A percentile compares a stretch with the other conserved stretches of the same genome.
These are phyloP conservation scores for Hysterium pulicare DNA, from an alignment of 2,329 filamentous ascomycete genomes.

Conservation along the genomic window DNA sequence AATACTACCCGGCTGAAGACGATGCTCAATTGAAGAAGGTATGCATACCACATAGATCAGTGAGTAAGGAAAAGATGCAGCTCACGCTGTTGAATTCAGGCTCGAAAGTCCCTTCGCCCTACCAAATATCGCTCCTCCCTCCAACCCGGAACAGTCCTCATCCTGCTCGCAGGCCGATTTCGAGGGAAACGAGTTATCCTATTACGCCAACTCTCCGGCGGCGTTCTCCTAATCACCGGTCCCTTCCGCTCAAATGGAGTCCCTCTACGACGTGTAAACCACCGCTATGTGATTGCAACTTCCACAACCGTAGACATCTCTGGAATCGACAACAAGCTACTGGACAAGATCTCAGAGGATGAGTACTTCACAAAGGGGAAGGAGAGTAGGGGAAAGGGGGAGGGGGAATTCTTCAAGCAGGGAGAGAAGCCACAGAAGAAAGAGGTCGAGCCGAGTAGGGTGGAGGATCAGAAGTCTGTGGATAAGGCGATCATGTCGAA, in stretches of 20 bases:
- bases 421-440: slow-evolving; percentile 98
- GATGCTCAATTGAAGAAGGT: slow-evolving; percentile 89
- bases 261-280: slow-evolving; percentile 86
- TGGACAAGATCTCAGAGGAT: slow-evolving; percentile 73
- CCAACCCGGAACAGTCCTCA: slow-evolving; percentile 90
- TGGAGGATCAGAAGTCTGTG: slow-evolving; percentile 95
- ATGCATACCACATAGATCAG: too few species aligned
- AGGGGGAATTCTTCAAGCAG: slow-evolving; percentile 99
- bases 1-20: slow-evolving; percentile 97
- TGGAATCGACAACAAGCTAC: slow-evolving; percentile 66
- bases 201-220: slow-evolving; percentile 92
- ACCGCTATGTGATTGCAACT: slow-evolving; percentile 89
- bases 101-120: slow-evolving; percentile 88
- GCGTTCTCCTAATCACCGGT: slow-evolving; percentile 95
- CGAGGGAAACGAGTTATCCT: slow-evolving; percentile 99
- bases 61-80: too few species aligned
- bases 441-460: slow-evolving; percentile 83
- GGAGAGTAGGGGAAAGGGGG: slow-evolving; percentile 85
- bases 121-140: slow-evolving; percentile 86
- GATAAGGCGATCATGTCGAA: slow-evolving; percentile 89
- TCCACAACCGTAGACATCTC: slow-evolving; percentile 77
- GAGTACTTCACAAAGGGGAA: slow-evolving; percentile 98
- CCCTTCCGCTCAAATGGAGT: slow-evolving; percentile 99
- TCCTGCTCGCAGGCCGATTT: slow-evolving; percentile 98
- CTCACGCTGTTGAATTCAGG: too few species aligned